These are phyloP conservation scores for Arthrobotrys conoides DNA, from an alignment of 2,329 filamentous ascomycete species.

Conservation along the genomic window DNA sequence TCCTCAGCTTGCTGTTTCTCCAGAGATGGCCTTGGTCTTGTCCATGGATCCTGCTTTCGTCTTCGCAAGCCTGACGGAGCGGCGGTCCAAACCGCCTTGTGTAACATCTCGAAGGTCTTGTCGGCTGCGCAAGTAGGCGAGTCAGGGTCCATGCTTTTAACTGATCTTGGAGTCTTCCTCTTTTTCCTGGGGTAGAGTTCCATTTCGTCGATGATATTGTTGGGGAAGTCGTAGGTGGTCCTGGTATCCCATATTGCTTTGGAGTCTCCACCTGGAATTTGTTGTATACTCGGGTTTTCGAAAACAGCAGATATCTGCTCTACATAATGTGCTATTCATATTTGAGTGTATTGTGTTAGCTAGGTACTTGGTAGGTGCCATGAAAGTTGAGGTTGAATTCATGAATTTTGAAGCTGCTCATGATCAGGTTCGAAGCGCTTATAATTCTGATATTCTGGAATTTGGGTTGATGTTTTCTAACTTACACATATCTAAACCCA, in stretches of 20 bases:
- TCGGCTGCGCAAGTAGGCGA: constrained; percentile 29
- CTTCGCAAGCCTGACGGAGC: constrained; percentile 43
- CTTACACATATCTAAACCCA: constrained; percentile 52
- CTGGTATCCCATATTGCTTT: constrained; percentile 60
- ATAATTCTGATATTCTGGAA: neutral
- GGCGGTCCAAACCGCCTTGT: constrained; percentile 56
- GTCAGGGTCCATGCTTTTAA: constrained; percentile 54
- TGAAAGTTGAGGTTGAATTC: neutral
- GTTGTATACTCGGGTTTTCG: constrained; percentile 56
- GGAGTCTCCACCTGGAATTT: constrained; percentile 47
- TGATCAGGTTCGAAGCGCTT: neutral
- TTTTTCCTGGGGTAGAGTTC: constrained; percentile 57
- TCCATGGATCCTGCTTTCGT: constrained; percentile 32
- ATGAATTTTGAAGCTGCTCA: neutral
- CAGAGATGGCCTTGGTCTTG: constrained; percentile 13
- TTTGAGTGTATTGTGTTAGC: neutral
- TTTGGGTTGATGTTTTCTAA: neutral
- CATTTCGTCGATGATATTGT: constrained; percentile 56
- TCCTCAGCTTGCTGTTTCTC: constrained; percentile 38
- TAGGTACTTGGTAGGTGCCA: neutral
- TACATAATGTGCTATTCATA: constrained; percentile 40
- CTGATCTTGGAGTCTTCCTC: constrained; percentile 46
- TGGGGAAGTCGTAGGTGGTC: constrained; percentile 57
- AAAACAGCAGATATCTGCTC: constrained; percentile 58
- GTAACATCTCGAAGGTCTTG: constrained; percentile 51